phyloP scores from a whole-genome alignment of 2,329 filamentous ascomycete genomes.

The Gaeumannomyces sp. region DNA sequence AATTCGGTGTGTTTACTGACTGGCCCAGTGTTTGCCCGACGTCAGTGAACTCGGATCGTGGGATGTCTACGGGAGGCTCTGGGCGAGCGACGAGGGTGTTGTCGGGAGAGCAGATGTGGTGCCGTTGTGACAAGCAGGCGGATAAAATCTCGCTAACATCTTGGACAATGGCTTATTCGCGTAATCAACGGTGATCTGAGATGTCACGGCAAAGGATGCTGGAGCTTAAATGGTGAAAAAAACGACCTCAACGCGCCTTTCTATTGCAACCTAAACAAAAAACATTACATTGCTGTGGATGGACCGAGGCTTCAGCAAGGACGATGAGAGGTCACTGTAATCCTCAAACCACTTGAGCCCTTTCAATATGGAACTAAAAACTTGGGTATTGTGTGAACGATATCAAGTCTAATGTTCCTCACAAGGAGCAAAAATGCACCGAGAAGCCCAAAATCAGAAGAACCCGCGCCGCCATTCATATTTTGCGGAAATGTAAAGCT shows the following conservation, averaged over 20 bases:
- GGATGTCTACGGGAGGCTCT: too few species aligned
- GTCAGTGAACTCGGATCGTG: too few species aligned
- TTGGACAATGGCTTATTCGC: too few species aligned
- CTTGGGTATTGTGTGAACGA: not conserved
- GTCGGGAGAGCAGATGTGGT: too few species aligned
- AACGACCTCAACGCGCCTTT: not conserved
- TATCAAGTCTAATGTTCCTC: conserved; percentile 1
- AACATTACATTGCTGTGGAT: conserved; percentile 8
- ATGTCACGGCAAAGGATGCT: too few species aligned
- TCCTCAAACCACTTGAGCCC: not conserved
- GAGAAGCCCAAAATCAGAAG: not conserved
- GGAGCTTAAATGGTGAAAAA: not conserved
- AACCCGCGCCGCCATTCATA: conserved; percentile 1
- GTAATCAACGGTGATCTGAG: too few species aligned
- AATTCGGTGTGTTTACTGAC: too few species aligned
- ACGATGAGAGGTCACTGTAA: not conserved
- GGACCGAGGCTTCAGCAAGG: not conserved
- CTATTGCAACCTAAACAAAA: not conserved
- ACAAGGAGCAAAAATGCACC: not conserved
- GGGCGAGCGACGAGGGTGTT: too few species aligned
- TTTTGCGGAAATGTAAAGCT: not conserved
- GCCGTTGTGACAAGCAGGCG: too few species aligned
- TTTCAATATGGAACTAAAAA: not conserved
- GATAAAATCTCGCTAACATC: too few species aligned
- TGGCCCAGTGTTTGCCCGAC: too few species aligned